phyloP scores from a whole-genome alignment of 331 rosid genomes.

The Spiraea crenata region DNA sequence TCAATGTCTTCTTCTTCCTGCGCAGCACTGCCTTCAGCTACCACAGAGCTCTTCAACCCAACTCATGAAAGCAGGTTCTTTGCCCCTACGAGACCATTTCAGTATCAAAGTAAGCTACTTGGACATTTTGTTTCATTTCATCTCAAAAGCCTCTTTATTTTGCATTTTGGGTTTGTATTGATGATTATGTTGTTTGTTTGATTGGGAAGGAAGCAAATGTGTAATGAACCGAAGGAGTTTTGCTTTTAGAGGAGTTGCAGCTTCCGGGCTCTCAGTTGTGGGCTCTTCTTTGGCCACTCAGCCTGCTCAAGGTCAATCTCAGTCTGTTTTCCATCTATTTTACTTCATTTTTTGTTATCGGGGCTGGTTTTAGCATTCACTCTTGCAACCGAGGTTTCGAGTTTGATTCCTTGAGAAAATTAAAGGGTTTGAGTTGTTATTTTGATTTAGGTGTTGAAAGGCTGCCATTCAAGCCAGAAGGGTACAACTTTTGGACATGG shows the following conservation, averaged over 20 bases:
- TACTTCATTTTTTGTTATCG: not conserved
- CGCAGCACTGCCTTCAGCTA: conserved; percentile 39
- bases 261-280: conserved; percentile 65
- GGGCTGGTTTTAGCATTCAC: too few species aligned
- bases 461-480: conserved; percentile 61
- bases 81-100: conserved; percentile 44
- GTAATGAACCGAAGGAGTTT: conserved; percentile 63
- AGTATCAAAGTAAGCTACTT: conserved; percentile 32
- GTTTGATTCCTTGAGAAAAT: not conserved
- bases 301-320: conserved; percentile 56
- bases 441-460: conserved; percentile 55
- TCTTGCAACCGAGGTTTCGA: not conserved
- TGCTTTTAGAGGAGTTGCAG: conserved; percentile 62
- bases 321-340: not conserved
- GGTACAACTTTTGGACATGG: conserved; percentile 94
- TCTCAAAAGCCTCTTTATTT: not conserved
- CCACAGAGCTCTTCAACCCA: conserved; percentile 47
- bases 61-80: conserved; percentile 19
- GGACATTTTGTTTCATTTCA: not conserved
- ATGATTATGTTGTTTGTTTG: not conserved
- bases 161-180: not conserved
- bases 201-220: conserved; percentile 69
- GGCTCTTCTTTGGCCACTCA: conserved; percentile 51
- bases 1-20: conserved; percentile 61
- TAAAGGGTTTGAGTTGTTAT: conserved; percentile 13